Evolutionary conservation across 176 grass and related monocot species (phyloP).

Genomic region (Bonia amplexicaulis): DNA sequence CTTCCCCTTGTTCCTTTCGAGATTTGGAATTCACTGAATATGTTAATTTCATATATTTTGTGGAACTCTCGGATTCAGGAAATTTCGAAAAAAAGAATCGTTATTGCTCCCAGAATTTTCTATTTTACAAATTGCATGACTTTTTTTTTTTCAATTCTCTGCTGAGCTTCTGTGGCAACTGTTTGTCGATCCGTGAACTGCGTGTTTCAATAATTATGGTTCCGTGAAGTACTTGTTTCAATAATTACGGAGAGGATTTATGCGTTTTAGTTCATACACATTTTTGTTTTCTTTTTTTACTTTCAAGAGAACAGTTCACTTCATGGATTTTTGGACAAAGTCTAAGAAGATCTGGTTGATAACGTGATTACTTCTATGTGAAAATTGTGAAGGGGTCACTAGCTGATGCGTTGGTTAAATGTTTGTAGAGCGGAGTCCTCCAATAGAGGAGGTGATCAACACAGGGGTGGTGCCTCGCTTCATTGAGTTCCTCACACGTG

Average conservation of each 20-base stretch:
- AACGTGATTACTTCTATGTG: not conserved
- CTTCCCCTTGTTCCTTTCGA: not conserved
- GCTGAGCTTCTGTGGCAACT: not conserved
- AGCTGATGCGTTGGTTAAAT: constrained; percentile 9
- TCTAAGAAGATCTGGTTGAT: not conserved
- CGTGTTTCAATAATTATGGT: not conserved
- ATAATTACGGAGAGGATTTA: not conserved
- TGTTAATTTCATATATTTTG: not conserved
- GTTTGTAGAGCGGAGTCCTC: constrained; percentile 72
- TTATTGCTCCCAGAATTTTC: not conserved
- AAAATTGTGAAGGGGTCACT: not conserved
- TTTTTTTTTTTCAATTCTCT: not conserved
- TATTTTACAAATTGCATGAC: not conserved
- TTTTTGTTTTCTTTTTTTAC: not conserved
- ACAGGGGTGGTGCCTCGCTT: constrained; percentile 83
- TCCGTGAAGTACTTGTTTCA: not conserved
- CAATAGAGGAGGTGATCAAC: constrained; percentile 86
- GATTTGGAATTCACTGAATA: not conserved
- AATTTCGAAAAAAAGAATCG: not conserved
- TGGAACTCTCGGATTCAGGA: not conserved
- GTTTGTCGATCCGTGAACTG: not conserved
- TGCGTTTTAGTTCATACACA: not conserved
- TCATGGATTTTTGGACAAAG: not conserved
- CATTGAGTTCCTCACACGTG: constrained; percentile 77
- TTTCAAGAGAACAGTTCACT: not conserved